These are phyloP conservation scores for Thecaphora frezii DNA, from an alignment of 1,284 basidiomycete species.

Conservation along the genomic window DNA sequence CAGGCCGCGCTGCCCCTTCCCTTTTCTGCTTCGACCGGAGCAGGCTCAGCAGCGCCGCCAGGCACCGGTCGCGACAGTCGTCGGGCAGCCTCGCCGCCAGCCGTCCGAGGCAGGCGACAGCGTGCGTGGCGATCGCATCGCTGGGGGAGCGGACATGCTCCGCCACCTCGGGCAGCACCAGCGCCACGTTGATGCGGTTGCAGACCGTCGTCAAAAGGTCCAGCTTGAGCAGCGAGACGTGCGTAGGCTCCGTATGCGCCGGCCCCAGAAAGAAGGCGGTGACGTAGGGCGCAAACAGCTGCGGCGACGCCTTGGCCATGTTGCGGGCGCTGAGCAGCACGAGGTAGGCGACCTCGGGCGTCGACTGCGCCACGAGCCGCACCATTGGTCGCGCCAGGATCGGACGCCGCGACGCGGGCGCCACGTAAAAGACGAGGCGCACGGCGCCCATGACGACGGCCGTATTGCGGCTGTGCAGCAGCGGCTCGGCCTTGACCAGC, in stretches of 20 bases:
- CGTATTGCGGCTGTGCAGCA: slow-evolving; percentile 43
- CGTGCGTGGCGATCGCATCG: slow-evolving; percentile 25
- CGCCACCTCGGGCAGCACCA: slow-evolving; percentile 26
- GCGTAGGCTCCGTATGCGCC: slow-evolving; percentile 37
- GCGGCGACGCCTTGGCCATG: slow-evolving; percentile 12
- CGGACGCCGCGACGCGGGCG: slow-evolving; percentile 13
- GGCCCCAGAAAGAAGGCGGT: slow-evolving; percentile 38
- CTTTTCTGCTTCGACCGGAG: slow-evolving; percentile 13
- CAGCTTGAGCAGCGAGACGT: slow-evolving; percentile 43
- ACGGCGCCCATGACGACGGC: slow-evolving; percentile 41
- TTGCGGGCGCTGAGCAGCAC: slow-evolving; percentile 30
- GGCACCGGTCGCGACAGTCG: slow-evolving; percentile 15
- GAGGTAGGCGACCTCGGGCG: slow-evolving; percentile 38
- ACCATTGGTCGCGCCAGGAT: slow-evolving; percentile 24
- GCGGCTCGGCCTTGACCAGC: slow-evolving; percentile 27
- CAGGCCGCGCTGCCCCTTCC: not conserved
- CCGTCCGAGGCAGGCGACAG: slow-evolving; percentile 29
- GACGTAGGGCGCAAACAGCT: slow-evolving; percentile 26
- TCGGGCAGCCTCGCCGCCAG: slow-evolving; percentile 21
- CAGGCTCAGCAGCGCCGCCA: slow-evolving; percentile 19
- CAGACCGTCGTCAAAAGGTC: slow-evolving; percentile 33
- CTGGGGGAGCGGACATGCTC: slow-evolving; percentile 26
- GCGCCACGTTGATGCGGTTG: slow-evolving; percentile 9
- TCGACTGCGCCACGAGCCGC: slow-evolving; percentile 21
- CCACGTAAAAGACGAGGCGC: slow-evolving; percentile 23